A percentile compares a stretch with the other conserved stretches of the same genome.
Conservation (phyloP, 495 filamentous ascomycete genomes). For the Podospora anserina region DNA sequence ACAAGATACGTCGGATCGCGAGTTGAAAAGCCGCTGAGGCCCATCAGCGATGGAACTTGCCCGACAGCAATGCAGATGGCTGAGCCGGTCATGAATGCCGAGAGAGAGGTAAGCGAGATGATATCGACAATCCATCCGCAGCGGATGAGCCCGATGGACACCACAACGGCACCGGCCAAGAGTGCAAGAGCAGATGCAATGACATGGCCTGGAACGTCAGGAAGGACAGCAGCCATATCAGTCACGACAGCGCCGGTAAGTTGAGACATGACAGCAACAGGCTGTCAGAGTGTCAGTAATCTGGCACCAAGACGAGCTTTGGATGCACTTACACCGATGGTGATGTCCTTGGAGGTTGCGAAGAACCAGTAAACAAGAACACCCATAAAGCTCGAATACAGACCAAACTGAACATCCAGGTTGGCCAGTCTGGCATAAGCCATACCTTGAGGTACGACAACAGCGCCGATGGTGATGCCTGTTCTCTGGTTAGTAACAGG, state of each 20-base stretch:
- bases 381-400: slow-evolving; percentile 98
- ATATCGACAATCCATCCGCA: slow-evolving; percentile 93
- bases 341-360: slow-evolving; percentile 98
- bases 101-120: slow-evolving; percentile 87
- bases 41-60: slow-evolving; percentile 84
- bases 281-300: slow-evolving; percentile 48
- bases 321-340: slow-evolving; percentile 75
- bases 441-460: slow-evolving; percentile 97
- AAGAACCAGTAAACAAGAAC: slow-evolving; percentile 98
- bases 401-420: slow-evolving; percentile 73
- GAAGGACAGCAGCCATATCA: slow-evolving; percentile 53
- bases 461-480: slow-evolving; percentile 92
- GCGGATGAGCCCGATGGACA: slow-evolving; percentile 73
- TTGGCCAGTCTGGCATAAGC: slow-evolving; percentile 87
- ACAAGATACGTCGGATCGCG: slow-evolving; percentile 78
- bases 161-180: slow-evolving; percentile 76
- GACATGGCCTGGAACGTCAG: slow-evolving; percentile 56
- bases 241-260: slow-evolving; percentile 76
- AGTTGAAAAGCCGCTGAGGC: slow-evolving; percentile 72
- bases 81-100: slow-evolving; percentile 97
- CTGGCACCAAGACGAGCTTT: neutral
- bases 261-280: slow-evolving; percentile 93
- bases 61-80: slow-evolving; percentile 86
- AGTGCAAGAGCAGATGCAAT: slow-evolving; percentile 80
- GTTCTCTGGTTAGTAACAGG: neutral